These are phyloP conservation scores for Geotrichum restrictum DNA, from an alignment of 1,139 yeast species.

Conservation along the genomic window DNA sequence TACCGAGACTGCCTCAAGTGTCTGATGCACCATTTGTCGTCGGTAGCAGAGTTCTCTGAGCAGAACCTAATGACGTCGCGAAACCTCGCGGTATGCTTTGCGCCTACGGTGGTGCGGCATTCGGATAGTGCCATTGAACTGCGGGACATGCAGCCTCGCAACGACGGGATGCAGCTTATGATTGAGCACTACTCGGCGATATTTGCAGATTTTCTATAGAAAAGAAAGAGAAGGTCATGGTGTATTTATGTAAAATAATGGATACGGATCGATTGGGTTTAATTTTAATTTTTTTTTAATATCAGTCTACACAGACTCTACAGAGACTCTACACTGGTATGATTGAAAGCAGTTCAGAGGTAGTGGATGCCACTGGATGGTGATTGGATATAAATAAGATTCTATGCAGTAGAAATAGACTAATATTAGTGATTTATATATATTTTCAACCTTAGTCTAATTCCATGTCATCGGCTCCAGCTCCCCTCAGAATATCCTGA, in stretches of 20 bases:
- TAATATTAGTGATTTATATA: no score
- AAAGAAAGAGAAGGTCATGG: not conserved
- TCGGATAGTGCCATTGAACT: conserved; percentile 78
- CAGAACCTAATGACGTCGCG: conserved; percentile 63
- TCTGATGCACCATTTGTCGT: conserved; percentile 58
- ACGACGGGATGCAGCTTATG: conserved; percentile 72
- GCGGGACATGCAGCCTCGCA: conserved; percentile 77
- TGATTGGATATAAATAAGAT: not conserved
- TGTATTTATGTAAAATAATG: not conserved
- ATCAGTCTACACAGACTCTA: no score
- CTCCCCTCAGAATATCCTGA: conserved; percentile 27
- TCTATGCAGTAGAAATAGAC: no score
- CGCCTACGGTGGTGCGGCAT: conserved; percentile 88
- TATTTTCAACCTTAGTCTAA: no score
- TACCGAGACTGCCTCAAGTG: conserved; percentile 56
- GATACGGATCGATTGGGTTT: not conserved
- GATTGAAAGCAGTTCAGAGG: no score
- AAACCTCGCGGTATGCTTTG: conserved; percentile 88
- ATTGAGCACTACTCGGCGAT: conserved; percentile 52
- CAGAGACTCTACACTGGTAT: no score
- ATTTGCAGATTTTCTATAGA: conserved; percentile 30
- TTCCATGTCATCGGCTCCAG: conserved; percentile 21
- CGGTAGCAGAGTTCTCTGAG: conserved; percentile 33
- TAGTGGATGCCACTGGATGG: not conserved
- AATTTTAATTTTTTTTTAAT: not conserved